A percentile compares a stretch with the other conserved stretches of the same genome.
Conservation (phyloP, 129 eudicot species). For the Flaveria brownii region DNA sequence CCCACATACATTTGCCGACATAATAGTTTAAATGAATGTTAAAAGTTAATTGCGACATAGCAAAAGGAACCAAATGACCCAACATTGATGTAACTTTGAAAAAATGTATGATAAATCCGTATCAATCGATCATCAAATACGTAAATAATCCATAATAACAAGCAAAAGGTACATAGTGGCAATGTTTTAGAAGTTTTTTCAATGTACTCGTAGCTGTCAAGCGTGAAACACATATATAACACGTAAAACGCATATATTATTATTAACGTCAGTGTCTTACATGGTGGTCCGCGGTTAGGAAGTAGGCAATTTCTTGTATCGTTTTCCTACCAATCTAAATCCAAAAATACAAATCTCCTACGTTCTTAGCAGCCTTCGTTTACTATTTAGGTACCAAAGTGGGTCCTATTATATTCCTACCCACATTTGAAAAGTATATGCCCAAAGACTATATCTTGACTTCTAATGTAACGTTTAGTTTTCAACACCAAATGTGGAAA, state of each 20-base stretch:
- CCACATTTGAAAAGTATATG: constrained; percentile 19
- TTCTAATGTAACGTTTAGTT: constrained; percentile 20
- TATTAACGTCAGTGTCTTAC: not conserved
- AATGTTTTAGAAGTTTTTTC: no score
- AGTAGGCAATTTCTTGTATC: constrained; percentile 31
- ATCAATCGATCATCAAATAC: no score
- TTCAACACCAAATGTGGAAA: constrained; percentile 17
- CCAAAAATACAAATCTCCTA: not conserved
- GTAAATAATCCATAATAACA: no score
- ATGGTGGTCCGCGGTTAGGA: not conserved
- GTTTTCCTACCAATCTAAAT: constrained; percentile 9
- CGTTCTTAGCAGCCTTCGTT: constrained; percentile 32
- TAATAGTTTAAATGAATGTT: not conserved
- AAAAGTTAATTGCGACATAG: not conserved
- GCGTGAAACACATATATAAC: no score
- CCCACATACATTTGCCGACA: not conserved
- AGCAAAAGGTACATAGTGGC: no score
- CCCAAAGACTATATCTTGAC: constrained; percentile 27
- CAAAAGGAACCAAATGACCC: not conserved
- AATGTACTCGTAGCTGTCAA: no score
- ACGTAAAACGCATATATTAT: no score
- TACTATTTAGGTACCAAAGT: constrained; percentile 24
- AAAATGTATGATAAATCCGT: no score
- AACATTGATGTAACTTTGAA: no score
- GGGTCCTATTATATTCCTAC: constrained; percentile 37